phyloP scores from a whole-genome alignment of 2,329 filamentous ascomycete genomes.

The Colletotrichum incanum region DNA sequence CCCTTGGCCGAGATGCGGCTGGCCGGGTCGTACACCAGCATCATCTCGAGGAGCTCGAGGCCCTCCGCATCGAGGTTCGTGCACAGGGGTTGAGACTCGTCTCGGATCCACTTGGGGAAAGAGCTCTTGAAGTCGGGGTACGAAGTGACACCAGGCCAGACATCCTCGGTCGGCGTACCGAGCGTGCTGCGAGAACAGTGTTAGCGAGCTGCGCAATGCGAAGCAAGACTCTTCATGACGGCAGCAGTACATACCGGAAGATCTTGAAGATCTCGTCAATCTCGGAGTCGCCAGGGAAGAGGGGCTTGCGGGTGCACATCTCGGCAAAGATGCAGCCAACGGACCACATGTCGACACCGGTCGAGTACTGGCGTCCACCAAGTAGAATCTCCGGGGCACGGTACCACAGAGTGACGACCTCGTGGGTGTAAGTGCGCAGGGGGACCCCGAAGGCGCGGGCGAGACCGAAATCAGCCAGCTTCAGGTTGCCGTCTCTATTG shows the following conservation, averaged over 20 bases:
- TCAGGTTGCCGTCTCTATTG: conserved; percentile 88
- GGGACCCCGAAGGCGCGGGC: conserved; percentile 93
- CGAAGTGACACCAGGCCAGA: conserved; percentile 93
- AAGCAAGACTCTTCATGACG: background rate
- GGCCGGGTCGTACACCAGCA: conserved; percentile 91
- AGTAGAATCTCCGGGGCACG: conserved; percentile 91
- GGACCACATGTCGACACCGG: conserved; percentile 96
- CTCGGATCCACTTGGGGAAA: conserved; percentile 91
- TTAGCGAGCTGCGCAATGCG: conserved; percentile 40
- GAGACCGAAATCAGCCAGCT: conserved; percentile 91
- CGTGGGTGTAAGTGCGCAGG: conserved; percentile 92
- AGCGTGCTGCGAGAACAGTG: conserved; percentile 70
- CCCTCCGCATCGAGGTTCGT: conserved; percentile 81
- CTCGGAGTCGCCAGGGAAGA: conserved; percentile 93
- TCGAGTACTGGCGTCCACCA: conserved; percentile 92
- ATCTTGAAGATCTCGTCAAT: conserved; percentile 94
- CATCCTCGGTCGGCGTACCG: conserved; percentile 85
- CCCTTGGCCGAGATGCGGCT: conserved; percentile 92
- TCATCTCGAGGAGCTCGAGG: conserved; percentile 76
- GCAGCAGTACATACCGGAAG: conserved; percentile 76
- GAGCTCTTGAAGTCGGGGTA: conserved; percentile 95
- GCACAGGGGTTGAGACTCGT: conserved; percentile 77
- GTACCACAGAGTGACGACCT: conserved; percentile 96
- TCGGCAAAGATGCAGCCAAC: conserved; percentile 95
- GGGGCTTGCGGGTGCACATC: conserved; percentile 94